Conservation (phyloP, 2,329 filamentous ascomycete species). For the Arthroderma sp. region DNA sequence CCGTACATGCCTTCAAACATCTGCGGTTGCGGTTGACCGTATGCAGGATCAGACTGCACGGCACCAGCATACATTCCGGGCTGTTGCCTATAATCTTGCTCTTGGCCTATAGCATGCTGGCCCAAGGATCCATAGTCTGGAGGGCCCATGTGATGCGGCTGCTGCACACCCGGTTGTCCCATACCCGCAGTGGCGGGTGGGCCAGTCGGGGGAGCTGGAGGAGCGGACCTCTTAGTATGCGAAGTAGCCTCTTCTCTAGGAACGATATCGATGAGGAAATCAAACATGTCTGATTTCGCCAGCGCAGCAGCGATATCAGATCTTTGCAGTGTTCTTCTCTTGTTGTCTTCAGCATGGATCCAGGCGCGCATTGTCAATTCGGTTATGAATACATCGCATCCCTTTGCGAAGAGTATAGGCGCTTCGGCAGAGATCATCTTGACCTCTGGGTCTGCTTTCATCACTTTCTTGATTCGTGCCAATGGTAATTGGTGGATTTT, state of each 20-base stretch:
- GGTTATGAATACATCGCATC: conserved; percentile 97
- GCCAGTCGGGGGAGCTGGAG: conserved; percentile 4
- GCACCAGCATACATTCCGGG: conserved; percentile 68
- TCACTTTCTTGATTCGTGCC: conserved; percentile 99
- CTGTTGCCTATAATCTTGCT: conserved; percentile 68
- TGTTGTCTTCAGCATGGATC: conserved; percentile 99
- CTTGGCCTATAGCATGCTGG: conserved; percentile 50
- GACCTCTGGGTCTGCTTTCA: conserved; percentile 98
- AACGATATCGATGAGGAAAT: conserved; percentile 98
- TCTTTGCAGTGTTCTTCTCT: conserved; percentile 83
- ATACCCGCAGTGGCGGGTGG: conserved; percentile 16
- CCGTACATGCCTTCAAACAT: conserved; percentile 87
- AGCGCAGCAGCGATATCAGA: conserved; percentile 93
- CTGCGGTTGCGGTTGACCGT: conserved; percentile 58
- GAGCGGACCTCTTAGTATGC: conserved; percentile 62
- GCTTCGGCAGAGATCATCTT: conserved; percentile 99
- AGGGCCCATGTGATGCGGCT: conserved; percentile 41
- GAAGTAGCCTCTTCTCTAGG: conserved; percentile 84
- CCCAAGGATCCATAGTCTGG: conserved; percentile 48
- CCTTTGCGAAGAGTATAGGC: conserved; percentile 94
- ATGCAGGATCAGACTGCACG: conserved; percentile 61
- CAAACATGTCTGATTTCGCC: conserved; percentile 98
- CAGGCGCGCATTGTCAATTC: conserved; percentile 98
- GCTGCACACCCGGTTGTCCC: conserved; percentile 36
- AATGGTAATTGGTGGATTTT: conserved; percentile 94